Evolutionary conservation across 345 rosid genomes (phyloP), one percentile per base, ranked within the genome.

Genomic region (Kandelia obovata): DNA sequence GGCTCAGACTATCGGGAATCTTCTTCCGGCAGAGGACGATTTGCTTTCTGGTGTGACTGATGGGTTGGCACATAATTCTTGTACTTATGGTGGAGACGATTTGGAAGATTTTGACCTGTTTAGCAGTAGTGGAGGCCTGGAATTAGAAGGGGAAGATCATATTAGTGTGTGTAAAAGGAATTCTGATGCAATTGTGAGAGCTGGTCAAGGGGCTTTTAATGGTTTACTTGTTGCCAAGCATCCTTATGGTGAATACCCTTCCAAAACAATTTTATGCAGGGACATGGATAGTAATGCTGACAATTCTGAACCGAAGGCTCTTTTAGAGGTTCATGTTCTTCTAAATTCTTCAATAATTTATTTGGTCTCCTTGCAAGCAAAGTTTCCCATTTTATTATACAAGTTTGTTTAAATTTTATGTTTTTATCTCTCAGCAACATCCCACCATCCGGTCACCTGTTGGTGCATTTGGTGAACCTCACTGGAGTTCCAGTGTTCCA

Each of bases 1-100:
- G 84, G 96, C 96, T 7, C 88, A 84, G 72, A 89, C 97, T 67
- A 91, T 94, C 64, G 93, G 96, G 53, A 86, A 89, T 85, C 96
- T 94, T 67, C 97, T 94, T 65, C 98, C 98, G 62, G 85, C 89
- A 78, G 98, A 94, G 58, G 98, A 88, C 83, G 96, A 89, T 67
- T 83, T 94, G 47, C 88, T 94, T 73, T 85, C 98, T 37, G 98
- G 96, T 70, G 88, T 94, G 80, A 86, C 81, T 81, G 91, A 84
- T 74, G 90, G 78, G 37, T 75, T 82, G 66, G 89, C 82, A 62
- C 80, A 70, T 66, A 76, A 67, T 43, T 27, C 68, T 60, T 61
- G 30, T 6, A 9, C 69, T 67, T 62, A 77, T 62, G 62, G 69
- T 53, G 74, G 79, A 27, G 83, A 83, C 71, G 98, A 88, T 65